Percentiles rank a stretch among this genome's conserved stretches.
phyloP scores from a whole-genome alignment of 805 yeast genomes.

The Nakazawaea pomicola region DNA sequence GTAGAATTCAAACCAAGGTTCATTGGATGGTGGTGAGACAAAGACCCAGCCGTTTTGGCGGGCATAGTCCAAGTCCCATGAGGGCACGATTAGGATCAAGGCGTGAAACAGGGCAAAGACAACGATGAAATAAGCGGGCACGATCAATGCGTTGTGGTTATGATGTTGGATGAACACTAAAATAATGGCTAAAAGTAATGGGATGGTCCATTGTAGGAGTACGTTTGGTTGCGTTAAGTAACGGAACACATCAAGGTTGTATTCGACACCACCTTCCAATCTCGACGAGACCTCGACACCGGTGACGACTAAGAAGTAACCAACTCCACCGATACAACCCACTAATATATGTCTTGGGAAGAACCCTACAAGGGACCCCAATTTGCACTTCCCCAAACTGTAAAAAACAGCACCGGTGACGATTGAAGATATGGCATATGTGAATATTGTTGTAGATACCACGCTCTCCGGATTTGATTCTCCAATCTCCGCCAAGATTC shows the following conservation, averaged over 20 bases:
- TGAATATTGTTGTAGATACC: constrained; percentile 79
- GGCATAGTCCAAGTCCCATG: constrained; percentile 54
- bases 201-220: constrained; percentile 66
- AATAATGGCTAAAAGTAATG: constrained; percentile 56
- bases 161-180: constrained; percentile 59
- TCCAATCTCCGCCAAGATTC: constrained; percentile 56
- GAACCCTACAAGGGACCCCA: constrained; percentile 88
- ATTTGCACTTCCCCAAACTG: constrained; percentile 65
- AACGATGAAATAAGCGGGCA: constrained; percentile 74
- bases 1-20: constrained; percentile 92
- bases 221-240: constrained; percentile 36
- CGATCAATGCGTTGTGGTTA: constrained; percentile 59
- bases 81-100: constrained; percentile 59
- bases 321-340: constrained; percentile 98
- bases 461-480: constrained; percentile 43
- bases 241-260: constrained; percentile 51
- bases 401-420: constrained; percentile 84
- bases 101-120: constrained; percentile 70
- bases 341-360: constrained; percentile 95
- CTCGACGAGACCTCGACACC: constrained; percentile 91
- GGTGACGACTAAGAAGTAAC: constrained; percentile 84
- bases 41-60: constrained; percentile 86
- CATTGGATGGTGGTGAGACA: constrained; percentile 51
- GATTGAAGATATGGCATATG: constrained; percentile 78
- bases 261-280: constrained; percentile 66